Evolutionary conservation across 352 stramenopile genomes (phyloP).

Genomic region (Globisporangium iwayamae): DNA sequence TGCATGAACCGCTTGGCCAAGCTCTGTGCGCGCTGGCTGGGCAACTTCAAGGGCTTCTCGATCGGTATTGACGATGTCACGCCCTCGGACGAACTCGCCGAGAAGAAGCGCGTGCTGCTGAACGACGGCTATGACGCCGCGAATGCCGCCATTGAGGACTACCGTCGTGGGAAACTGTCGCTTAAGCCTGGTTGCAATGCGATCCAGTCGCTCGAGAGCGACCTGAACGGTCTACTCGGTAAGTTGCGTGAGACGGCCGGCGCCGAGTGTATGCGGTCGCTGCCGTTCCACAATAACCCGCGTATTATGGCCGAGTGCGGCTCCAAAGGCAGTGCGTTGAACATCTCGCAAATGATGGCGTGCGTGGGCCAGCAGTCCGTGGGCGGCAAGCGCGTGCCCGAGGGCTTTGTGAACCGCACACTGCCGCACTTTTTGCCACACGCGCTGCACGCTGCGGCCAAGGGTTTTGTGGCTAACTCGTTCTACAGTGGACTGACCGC

Average conservation of each 20-base stretch:
- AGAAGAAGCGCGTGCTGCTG: conserved; percentile 95
- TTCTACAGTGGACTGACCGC: conserved; percentile 98
- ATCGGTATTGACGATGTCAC: conserved; percentile 99
- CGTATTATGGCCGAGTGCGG: conserved; percentile 99
- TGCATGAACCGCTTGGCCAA: conserved; percentile 99
- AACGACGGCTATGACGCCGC: conserved; percentile 82
- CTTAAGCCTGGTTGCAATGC: conserved; percentile 96
- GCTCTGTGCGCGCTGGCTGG: conserved; percentile 96
- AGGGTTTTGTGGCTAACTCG: conserved; percentile 99
- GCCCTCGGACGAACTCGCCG: conserved; percentile 90
- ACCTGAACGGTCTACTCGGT: conserved; percentile 97
- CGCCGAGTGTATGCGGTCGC: conserved; percentile 96
- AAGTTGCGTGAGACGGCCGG: conserved; percentile 97
- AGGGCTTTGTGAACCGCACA: conserved; percentile 98
- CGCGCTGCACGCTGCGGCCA: conserved; percentile 93
- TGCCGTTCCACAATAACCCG: conserved; percentile 97
- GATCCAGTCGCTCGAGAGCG: conserved; percentile 97
- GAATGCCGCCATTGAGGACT: conserved; percentile 92
- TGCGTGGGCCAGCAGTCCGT: conserved; percentile 99
- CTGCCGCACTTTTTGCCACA: conserved; percentile 95
- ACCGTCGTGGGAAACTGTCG: conserved; percentile 91
- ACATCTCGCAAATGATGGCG: conserved; percentile 99
- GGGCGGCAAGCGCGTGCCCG: conserved; percentile 96
- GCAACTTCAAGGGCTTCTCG: conserved; percentile 97
- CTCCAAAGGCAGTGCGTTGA: conserved; percentile 98